Percentiles rank a stretch among this genome's conserved stretches.
phyloP scores from a whole-genome alignment of 306 rosid species.

The Ziziphus jujuba region DNA sequence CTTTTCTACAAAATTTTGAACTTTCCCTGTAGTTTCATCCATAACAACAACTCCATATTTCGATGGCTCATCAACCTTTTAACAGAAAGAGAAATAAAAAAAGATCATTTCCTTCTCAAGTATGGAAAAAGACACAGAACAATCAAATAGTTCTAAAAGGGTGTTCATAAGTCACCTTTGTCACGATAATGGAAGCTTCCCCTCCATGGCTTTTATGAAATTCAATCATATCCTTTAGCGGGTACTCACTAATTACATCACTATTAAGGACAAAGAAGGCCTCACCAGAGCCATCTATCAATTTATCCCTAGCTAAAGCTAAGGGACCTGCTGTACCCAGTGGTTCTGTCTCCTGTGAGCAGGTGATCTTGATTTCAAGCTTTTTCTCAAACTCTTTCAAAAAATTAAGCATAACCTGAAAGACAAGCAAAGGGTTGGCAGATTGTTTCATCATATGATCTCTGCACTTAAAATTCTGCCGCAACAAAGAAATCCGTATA shows the following conservation, averaged over 20 bases:
- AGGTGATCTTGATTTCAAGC: constrained; percentile 11
- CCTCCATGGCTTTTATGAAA: constrained; percentile 16
- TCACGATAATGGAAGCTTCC: constrained; percentile 17
- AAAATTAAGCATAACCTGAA: constrained; percentile 17
- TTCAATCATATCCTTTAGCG: constrained; percentile 11
- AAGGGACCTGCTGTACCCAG: constrained; percentile 21
- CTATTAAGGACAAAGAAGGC: constrained; percentile 22
- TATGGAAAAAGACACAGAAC: too few species aligned
- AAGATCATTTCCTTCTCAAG: not conserved
- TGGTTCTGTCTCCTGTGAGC: constrained; percentile 22
- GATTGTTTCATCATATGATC: not conserved
- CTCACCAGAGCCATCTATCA: constrained; percentile 13
- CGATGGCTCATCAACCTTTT: constrained; percentile 25
- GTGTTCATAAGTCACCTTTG: not conserved
- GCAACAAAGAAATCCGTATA: not conserved
- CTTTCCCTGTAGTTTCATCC: constrained; percentile 15
- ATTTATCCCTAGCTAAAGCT: constrained; percentile 13
- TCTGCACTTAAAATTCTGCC: not conserved
- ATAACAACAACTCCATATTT: constrained; percentile 19
- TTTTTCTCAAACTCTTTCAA: constrained; percentile 15
- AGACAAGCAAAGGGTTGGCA: not conserved
- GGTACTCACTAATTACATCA: constrained; percentile 19
- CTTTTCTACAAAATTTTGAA: constrained; percentile 20
- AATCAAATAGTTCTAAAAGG: not conserved
- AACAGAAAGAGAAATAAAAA: not conserved